Conservation (phyloP, 164 flowering plant species). For the Malania oleifera region DNA sequence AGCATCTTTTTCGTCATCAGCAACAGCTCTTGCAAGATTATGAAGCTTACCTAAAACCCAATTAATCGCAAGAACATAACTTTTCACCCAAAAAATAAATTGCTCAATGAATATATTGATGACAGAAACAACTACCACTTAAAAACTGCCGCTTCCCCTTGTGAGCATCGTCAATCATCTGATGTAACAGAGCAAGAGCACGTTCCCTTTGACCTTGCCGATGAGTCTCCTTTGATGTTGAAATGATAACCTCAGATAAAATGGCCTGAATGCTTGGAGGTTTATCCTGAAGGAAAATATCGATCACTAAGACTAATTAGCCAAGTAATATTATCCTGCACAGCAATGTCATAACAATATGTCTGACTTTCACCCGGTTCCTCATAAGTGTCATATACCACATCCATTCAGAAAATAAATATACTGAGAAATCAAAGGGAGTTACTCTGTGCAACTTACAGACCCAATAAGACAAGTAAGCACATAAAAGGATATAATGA, state of each 20-base stretch:
- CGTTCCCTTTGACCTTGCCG: slow-evolving; percentile 90
- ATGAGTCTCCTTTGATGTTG: slow-evolving; percentile 51
- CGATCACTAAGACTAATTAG: slow-evolving; percentile 2
- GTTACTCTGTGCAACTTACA: no score
- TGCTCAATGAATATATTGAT: not conserved
- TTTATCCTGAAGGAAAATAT: slow-evolving; percentile 50
- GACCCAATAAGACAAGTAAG: no score
- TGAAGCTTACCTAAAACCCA: slow-evolving; percentile 80
- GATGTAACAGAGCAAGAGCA: slow-evolving; percentile 86
- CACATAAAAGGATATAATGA: no score
- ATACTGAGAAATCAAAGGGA: no score
- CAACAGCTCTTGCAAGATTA: slow-evolving; percentile 93
- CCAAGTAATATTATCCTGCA: not conserved
- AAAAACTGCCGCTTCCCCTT: slow-evolving; percentile 93
- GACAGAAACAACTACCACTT: slow-evolving; percentile 52
- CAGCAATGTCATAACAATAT: not conserved
- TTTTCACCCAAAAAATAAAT: not conserved
- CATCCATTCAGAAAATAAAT: no score
- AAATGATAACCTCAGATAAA: slow-evolving; percentile 50
- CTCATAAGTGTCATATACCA: no score
- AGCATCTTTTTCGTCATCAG: slow-evolving; percentile 80
- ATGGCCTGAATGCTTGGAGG: slow-evolving; percentile 61
- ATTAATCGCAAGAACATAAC: slow-evolving; percentile 1
- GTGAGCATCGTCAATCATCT: slow-evolving; percentile 99
- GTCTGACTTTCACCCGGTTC: no score